phyloP scores from a whole-genome alignment of 1,284 basidiomycete species.

The Ustilago cynodontis region DNA sequence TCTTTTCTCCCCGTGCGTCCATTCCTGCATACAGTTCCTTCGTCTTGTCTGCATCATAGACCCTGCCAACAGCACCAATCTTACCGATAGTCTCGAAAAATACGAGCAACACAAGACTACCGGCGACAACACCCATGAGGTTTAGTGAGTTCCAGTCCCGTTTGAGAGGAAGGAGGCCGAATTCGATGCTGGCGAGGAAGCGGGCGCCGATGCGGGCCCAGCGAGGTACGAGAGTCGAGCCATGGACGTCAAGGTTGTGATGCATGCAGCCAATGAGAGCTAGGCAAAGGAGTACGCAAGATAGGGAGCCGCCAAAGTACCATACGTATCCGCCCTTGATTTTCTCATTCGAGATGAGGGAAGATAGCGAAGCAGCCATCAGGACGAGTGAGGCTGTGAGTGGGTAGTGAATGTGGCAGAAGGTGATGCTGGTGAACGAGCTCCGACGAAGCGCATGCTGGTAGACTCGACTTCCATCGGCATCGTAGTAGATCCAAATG shows the following conservation, averaged over 20 bases:
- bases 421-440: slow-evolving; percentile 63
- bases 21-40: slow-evolving; percentile 45
- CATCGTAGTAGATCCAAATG: slow-evolving; percentile 66
- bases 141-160: slow-evolving; percentile 47
- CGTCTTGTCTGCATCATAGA: slow-evolving; percentile 51
- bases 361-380: slow-evolving; percentile 47
- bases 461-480: slow-evolving; percentile 63
- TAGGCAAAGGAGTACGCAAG: slow-evolving; percentile 51
- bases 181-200: slow-evolving; percentile 42
- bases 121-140: slow-evolving; percentile 51
- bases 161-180: slow-evolving; percentile 58
- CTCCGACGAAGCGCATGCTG: slow-evolving; percentile 67
- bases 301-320: slow-evolving; percentile 61
- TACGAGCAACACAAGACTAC: slow-evolving; percentile 53
- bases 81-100: slow-evolving; percentile 66
- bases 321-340: slow-evolving; percentile 53
- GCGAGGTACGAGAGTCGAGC: slow-evolving; percentile 55
- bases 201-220: slow-evolving; percentile 54
- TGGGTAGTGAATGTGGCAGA: slow-evolving; percentile 66
- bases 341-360: slow-evolving; percentile 41
- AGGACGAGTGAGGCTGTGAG: slow-evolving; percentile 64
- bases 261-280: slow-evolving; percentile 62
- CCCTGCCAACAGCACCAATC: slow-evolving; percentile 60
- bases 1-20: slow-evolving; percentile 24
- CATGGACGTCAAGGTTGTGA: slow-evolving; percentile 56